Evolutionary conservation across 164 flowering plant genomes (phyloP).

Genomic region (Liquidambar formosana): DNA sequence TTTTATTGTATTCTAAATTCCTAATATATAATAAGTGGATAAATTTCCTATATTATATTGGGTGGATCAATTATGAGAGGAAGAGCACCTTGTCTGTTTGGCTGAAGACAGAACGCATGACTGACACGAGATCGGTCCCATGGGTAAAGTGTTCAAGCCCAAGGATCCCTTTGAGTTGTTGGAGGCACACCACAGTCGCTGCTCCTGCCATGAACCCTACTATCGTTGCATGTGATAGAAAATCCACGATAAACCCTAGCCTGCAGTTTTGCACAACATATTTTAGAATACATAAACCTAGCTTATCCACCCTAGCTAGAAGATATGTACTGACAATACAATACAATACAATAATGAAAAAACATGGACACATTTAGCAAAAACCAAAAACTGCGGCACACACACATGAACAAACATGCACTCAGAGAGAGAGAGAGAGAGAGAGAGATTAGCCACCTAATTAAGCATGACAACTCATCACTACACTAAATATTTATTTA

Average conservation of each 20-base stretch:
- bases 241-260: slow-evolving; percentile 93
- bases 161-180: slow-evolving; percentile 86
- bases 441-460: no score
- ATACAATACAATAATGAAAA: no score
- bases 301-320: neutral
- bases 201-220: slow-evolving; percentile 99
- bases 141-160: slow-evolving; percentile 83
- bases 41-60: no score
- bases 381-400: neutral
- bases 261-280: slow-evolving; percentile 47
- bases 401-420: neutral
- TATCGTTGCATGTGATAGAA: slow-evolving; percentile 93
- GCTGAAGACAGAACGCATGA: slow-evolving; percentile 76
- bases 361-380: neutral
- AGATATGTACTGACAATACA: no score
- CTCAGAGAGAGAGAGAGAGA: no score
- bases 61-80: no score
- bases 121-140: slow-evolving; percentile 70
- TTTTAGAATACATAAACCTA: neutral
- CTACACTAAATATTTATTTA: no score
- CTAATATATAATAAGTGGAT: neutral
- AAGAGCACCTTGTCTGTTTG: slow-evolving; percentile 73
- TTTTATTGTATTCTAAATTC: neutral
- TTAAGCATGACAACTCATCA: no score
- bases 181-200: slow-evolving; percentile 87